Conservation (phyloP, 805 yeast species). For the Kodamaea hsintzibuensis region DNA sequence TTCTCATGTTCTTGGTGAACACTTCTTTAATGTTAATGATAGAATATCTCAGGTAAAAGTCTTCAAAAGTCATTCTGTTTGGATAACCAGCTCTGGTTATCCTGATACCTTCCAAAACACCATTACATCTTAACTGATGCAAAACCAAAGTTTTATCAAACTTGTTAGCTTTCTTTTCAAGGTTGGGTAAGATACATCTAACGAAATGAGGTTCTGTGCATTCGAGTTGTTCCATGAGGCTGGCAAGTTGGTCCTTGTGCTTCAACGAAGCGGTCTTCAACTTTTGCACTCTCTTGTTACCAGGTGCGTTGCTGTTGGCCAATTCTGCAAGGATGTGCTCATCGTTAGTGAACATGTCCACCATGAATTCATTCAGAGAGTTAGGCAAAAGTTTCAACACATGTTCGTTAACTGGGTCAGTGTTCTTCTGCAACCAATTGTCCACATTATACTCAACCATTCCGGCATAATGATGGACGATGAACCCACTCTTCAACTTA, state of each 20-base stretch:
- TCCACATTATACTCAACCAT: slow-evolving; percentile 90
- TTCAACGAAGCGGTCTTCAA: slow-evolving; percentile 75
- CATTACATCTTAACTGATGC: slow-evolving; percentile 91
- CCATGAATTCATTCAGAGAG: slow-evolving; percentile 59
- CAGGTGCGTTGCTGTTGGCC: slow-evolving; percentile 30
- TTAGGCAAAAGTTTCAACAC: slow-evolving; percentile 58
- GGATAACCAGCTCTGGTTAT: slow-evolving; percentile 98
- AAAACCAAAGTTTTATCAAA: slow-evolving; percentile 78
- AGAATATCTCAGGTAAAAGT: slow-evolving; percentile 73
- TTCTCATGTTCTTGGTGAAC: slow-evolving; percentile 52
- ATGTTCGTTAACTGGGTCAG: slow-evolving; percentile 86
- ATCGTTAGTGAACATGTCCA: slow-evolving; percentile 50
- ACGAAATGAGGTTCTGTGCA: slow-evolving; percentile 95
- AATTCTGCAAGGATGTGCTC: slow-evolving; percentile 20
- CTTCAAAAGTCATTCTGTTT: slow-evolving; percentile 80
- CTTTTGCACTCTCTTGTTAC: slow-evolving; percentile 24
- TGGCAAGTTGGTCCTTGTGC: slow-evolving; percentile 80
- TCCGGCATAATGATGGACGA: slow-evolving; percentile 92
- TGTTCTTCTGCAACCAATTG: slow-evolving; percentile 93
- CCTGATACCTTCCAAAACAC: slow-evolving; percentile 96
- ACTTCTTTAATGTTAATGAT: slow-evolving; percentile 58
- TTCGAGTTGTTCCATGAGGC: slow-evolving; percentile 69
- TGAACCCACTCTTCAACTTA: slow-evolving; percentile 73
- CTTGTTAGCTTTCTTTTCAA: slow-evolving; percentile 62
- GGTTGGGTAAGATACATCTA: slow-evolving; percentile 91